Evolutionary conservation across 257 asterid species (phyloP).

Genomic region (Solanum pinnatisectum): DNA sequence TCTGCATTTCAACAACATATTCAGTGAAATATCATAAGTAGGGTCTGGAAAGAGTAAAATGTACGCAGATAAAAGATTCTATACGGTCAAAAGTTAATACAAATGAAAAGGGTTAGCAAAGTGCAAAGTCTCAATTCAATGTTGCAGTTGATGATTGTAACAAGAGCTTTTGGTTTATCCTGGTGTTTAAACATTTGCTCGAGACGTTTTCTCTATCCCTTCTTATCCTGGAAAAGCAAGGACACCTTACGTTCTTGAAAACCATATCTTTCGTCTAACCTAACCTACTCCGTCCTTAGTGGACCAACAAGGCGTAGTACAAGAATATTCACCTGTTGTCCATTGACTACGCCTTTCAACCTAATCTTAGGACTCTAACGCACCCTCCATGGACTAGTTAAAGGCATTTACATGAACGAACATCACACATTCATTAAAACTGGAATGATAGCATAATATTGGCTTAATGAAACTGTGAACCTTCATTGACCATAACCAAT

Average conservation of each 20-base stretch:
- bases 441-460: neutral
- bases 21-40: neutral
- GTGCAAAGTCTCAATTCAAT: neutral
- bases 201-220: neutral
- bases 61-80: neutral
- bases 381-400: neutral
- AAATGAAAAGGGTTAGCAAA: neutral
- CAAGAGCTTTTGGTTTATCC: neutral
- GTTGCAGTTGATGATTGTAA: neutral
- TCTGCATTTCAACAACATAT: conserved; percentile 5
- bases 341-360: neutral
- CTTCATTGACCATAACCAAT: too few relatives aligned
- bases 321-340: neutral
- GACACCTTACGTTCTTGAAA: neutral
- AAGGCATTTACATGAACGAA: neutral
- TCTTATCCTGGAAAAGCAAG: neutral
- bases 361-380: neutral
- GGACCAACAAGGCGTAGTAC: neutral
- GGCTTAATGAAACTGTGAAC: neutral
- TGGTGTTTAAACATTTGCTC: neutral
- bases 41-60: neutral
- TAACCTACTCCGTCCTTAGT: neutral
- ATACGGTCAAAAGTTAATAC: neutral
- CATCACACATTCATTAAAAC: neutral
- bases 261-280: neutral